phyloP scores from a whole-genome alignment of 805 yeast species.

The Lipomyces anomalus region DNA sequence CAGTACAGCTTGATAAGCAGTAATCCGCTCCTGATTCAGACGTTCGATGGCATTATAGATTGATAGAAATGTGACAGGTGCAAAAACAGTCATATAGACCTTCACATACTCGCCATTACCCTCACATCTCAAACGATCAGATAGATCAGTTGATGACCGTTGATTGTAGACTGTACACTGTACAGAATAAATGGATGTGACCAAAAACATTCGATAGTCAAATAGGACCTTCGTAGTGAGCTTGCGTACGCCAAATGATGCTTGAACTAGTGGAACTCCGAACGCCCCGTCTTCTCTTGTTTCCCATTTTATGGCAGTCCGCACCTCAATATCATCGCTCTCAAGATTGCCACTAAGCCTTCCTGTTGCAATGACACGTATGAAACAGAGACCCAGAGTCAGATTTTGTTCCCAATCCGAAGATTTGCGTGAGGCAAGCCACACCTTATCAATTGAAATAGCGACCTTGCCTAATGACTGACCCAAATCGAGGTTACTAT shows the following conservation, averaged over 20 bases:
- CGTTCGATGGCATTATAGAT: conserved; percentile 64
- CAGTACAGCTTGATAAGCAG: conserved; percentile 70
- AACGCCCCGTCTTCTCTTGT: conserved; percentile 36
- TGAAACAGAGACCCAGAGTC: conserved; percentile 50
- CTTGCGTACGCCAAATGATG: conserved; percentile 51
- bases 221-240: conserved; percentile 61
- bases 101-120: conserved; percentile 44
- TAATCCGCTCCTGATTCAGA: conserved; percentile 64
- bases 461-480: conserved; percentile 68
- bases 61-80: conserved; percentile 78
- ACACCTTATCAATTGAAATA: conserved; percentile 50
- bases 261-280: conserved; percentile 61
- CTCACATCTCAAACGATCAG: conserved; percentile 46
- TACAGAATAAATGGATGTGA: conserved; percentile 47
- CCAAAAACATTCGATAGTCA: conserved; percentile 79
- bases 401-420: conserved; percentile 67
- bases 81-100: conserved; percentile 70
- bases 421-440: conserved; percentile 65
- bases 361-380: conserved; percentile 59
- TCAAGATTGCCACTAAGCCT: conserved; percentile 69
- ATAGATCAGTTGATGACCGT: conserved; percentile 42
- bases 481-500: conserved; percentile 68
- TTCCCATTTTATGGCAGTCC: conserved; percentile 71
- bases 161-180: conserved; percentile 63
- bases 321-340: conserved; percentile 46